phyloP scores from a whole-genome alignment of 768 basidiomycete genomes.

The Pulveroboletus ravenelii region DNA sequence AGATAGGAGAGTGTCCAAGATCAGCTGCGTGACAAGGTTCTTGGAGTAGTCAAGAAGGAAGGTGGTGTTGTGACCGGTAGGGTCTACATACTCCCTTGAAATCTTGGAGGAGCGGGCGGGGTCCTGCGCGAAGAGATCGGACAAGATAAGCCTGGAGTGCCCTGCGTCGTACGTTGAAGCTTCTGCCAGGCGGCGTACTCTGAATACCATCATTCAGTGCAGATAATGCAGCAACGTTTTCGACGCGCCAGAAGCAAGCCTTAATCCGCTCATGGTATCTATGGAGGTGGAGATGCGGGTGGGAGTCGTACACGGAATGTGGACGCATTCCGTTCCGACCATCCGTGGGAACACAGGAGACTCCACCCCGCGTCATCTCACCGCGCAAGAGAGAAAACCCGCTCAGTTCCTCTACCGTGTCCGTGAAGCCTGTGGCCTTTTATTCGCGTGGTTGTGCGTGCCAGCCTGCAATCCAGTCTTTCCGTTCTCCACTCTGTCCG shows the following conservation, averaged over 20 bases:
- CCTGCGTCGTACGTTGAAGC: slow-evolving; percentile 81
- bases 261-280: slow-evolving; percentile 57
- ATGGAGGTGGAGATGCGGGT: neutral
- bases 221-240: neutral
- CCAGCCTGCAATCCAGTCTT: too few relatives aligned
- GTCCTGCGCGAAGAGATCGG: slow-evolving; percentile 89
- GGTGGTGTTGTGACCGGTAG: slow-evolving; percentile 61
- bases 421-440: too few relatives aligned
- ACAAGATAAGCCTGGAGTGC: slow-evolving; percentile 71
- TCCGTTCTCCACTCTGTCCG: neutral
- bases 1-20: slow-evolving; percentile 76
- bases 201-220: slow-evolving; percentile 28
- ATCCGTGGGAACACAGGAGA: slow-evolving; percentile 23
- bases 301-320: slow-evolving; percentile 4
- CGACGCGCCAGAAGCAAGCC: slow-evolving; percentile 51
- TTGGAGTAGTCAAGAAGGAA: slow-evolving; percentile 97
- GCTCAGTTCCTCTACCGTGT: too few relatives aligned
- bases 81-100: slow-evolving; percentile 68
- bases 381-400: too few relatives aligned
- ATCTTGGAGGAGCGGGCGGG: slow-evolving; percentile 83
- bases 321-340: slow-evolving; percentile 12
- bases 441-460: too few relatives aligned
- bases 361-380: too few relatives aligned
- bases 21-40: slow-evolving; percentile 85
- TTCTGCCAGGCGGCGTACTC: slow-evolving; percentile 90